Percentiles rank a stretch among this genome's conserved stretches.
Evolutionary conservation across 306 rosid genomes (phyloP).

Genomic region (Gleditsia sinensis): DNA sequence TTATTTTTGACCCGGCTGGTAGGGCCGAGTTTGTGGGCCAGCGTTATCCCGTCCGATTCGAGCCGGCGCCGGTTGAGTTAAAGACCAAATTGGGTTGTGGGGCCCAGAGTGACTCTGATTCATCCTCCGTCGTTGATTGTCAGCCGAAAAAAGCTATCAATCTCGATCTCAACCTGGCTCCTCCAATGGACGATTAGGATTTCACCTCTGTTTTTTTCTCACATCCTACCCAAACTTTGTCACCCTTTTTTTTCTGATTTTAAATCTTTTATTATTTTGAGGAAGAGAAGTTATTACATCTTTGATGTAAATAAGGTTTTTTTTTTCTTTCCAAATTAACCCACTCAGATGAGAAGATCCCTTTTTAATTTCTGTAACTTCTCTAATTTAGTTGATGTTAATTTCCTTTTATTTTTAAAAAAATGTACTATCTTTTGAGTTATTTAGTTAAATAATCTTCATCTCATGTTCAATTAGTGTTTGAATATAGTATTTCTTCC

Average conservation of each 20-base stretch:
- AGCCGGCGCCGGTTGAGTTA: constrained; percentile 36
- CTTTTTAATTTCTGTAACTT: constrained; percentile 31
- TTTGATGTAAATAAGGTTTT: constrained; percentile 32
- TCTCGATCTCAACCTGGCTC: constrained; percentile 73
- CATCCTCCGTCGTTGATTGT: constrained; percentile 52
- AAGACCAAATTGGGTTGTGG: constrained; percentile 28
- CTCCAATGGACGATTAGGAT: constrained; percentile 51
- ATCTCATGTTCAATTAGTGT: background rate
- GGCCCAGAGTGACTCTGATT: constrained; percentile 54
- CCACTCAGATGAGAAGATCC: constrained; percentile 9
- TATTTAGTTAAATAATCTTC: background rate
- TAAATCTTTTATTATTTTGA: constrained; percentile 32
- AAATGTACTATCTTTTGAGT: background rate
- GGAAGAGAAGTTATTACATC: constrained; percentile 33
- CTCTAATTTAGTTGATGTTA: constrained; percentile 18
- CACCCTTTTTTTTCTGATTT: background rate
- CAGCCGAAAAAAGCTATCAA: constrained; percentile 51
- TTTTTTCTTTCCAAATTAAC: constrained; percentile 2
- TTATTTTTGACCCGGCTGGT: constrained; percentile 28
- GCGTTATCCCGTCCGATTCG: constrained; percentile 43
- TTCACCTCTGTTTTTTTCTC: background rate
- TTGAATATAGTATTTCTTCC: too few species aligned
- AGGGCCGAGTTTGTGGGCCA: constrained; percentile 39
- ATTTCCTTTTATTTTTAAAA: background rate
- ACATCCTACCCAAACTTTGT: background rate